phyloP scores from a whole-genome alignment of 805 yeast species.

The Candida fluviatilis region DNA sequence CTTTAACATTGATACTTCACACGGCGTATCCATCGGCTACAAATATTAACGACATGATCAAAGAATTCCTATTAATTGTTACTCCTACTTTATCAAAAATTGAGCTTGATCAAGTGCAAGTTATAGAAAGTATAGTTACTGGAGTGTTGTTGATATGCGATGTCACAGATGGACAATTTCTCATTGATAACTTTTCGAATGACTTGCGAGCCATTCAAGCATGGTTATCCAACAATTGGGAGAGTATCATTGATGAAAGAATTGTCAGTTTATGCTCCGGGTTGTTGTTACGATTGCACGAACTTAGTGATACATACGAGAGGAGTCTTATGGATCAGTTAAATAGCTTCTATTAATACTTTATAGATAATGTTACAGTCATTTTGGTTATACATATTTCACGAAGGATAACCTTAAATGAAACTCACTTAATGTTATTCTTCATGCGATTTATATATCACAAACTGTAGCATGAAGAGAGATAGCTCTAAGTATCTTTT shows the following conservation, averaged over 20 bases:
- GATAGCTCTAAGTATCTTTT: not conserved
- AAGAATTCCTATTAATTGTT: conserved; percentile 44
- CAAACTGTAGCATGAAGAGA: not conserved
- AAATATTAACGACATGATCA: conserved; percentile 52
- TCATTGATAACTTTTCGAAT: conserved; percentile 18
- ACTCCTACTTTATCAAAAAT: conserved; percentile 17
- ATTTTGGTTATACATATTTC: not conserved
- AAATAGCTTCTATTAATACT: conserved; percentile 22
- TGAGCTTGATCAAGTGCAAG: conserved; percentile 25
- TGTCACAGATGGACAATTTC: conserved; percentile 23
- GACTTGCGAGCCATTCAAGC: conserved; percentile 18
- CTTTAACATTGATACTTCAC: conserved; percentile 53
- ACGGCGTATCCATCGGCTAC: conserved; percentile 53
- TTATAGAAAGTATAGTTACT: conserved; percentile 36
- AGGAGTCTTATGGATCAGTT: conserved; percentile 26
- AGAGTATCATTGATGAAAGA: conserved; percentile 30
- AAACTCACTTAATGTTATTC: not conserved
- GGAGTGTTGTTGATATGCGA: conserved; percentile 34
- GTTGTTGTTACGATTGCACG: conserved; percentile 25
- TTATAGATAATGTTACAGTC: not conserved
- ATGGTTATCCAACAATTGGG: conserved; percentile 31
- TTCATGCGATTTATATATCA: not conserved
- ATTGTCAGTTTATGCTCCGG: conserved; percentile 40
- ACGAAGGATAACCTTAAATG: not conserved
- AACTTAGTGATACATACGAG: conserved; percentile 21